Evolutionary conservation across 805 yeast species (phyloP).

Genomic region (Cyberlindnera petersonii): DNA sequence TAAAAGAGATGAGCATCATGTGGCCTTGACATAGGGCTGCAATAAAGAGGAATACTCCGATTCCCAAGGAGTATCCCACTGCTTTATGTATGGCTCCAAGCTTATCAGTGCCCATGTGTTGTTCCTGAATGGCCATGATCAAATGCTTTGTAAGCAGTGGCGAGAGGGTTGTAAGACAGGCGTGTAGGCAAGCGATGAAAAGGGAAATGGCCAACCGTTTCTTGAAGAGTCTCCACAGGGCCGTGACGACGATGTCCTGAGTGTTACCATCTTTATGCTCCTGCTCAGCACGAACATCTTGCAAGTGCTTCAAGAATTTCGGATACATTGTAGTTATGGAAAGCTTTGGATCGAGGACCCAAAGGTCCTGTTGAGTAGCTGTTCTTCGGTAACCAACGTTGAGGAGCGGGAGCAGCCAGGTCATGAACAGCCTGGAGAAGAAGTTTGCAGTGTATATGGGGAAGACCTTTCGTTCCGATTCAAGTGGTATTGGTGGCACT

Average conservation of each 20-base stretch:
- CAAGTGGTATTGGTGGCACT: conserved; percentile 47
- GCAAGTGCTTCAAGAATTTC: conserved; percentile 32
- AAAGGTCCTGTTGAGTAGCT: conserved; percentile 56
- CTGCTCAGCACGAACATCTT: conserved; percentile 21
- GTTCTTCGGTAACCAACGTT: conserved; percentile 64
- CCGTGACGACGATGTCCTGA: conserved; percentile 29
- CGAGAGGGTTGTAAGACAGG: conserved; percentile 42
- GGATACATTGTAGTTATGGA: conserved; percentile 34
- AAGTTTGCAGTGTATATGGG: conserved; percentile 38
- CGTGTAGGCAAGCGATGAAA: conserved; percentile 38
- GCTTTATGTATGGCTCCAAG: conserved; percentile 46
- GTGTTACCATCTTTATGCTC: conserved; percentile 4
- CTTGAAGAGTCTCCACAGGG: conserved; percentile 45
- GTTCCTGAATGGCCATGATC: conserved; percentile 46
- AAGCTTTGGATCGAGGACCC: conserved; percentile 36
- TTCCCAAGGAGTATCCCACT: conserved; percentile 70
- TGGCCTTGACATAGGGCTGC: conserved; percentile 33
- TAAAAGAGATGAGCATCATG: conserved; percentile 51
- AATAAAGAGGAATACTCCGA: conserved; percentile 39
- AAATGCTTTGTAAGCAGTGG: conserved; percentile 49
- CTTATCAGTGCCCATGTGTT: conserved; percentile 37
- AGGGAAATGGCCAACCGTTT: conserved; percentile 34
- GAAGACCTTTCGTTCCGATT: conserved; percentile 41
- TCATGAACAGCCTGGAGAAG: conserved; percentile 43
- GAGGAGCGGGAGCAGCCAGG: conserved; percentile 63